phyloP scores from a whole-genome alignment of 495 filamentous ascomycete species.

The Choiromyces venosus region DNA sequence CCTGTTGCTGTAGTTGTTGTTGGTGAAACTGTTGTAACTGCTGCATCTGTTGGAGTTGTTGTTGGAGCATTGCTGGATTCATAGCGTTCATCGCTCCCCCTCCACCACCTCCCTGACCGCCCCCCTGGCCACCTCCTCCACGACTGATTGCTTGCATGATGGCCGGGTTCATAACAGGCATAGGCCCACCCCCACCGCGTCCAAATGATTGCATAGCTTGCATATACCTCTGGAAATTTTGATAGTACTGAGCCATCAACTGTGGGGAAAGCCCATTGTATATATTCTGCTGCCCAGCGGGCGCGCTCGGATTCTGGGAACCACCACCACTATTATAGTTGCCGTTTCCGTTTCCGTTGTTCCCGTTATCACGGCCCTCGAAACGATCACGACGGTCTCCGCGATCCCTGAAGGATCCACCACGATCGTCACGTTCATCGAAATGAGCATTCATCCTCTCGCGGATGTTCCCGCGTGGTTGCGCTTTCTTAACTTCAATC shows the following conservation, averaged over 20 bases:
- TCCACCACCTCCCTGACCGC: too few species aligned
- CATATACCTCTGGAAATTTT: slow-evolving; percentile 96
- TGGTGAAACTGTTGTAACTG: slow-evolving; percentile 64
- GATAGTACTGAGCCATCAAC: slow-evolving; percentile 97
- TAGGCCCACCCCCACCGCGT: slow-evolving; percentile 49
- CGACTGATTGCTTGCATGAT: slow-evolving; percentile 48
- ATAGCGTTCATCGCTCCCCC: slow-evolving; percentile 66
- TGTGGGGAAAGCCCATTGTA: slow-evolving; percentile 74
- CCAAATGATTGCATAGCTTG: slow-evolving; percentile 71
- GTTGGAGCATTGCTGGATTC: slow-evolving; percentile 65
- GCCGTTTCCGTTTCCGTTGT: slow-evolving; percentile 44
- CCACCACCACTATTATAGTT: slow-evolving; percentile 46
- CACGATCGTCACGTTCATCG: slow-evolving; percentile 66
- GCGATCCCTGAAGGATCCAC: slow-evolving; percentile 51
- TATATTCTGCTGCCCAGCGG: slow-evolving; percentile 32
- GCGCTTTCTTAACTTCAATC: slow-evolving; percentile 97
- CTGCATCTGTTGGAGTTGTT: slow-evolving; percentile 82
- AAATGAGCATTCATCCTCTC: slow-evolving; percentile 49
- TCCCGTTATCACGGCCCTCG: slow-evolving; percentile 47
- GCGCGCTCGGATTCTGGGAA: slow-evolving; percentile 32
- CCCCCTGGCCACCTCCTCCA: slow-evolving; percentile 50
- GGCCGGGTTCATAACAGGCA: slow-evolving; percentile 55
- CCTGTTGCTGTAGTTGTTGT: slow-evolving; percentile 48
- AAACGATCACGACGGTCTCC: slow-evolving; percentile 49
- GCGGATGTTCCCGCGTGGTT: slow-evolving; percentile 88